phyloP scores from a whole-genome alignment of 345 rosid species.

The Hibiscus tridactylites region DNA sequence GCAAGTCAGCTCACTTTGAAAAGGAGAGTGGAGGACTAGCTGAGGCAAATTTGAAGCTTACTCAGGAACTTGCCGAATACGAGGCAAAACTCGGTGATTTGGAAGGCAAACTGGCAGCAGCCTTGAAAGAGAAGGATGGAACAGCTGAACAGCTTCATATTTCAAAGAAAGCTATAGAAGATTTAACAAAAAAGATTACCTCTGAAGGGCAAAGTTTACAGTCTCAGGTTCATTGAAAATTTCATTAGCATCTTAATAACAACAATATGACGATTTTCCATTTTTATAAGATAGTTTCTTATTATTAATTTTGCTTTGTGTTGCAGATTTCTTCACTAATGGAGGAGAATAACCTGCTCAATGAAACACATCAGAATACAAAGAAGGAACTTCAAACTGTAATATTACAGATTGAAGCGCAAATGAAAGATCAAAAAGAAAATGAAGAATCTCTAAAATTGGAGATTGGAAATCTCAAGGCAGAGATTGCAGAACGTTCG shows the following conservation, averaged over 20 bases:
- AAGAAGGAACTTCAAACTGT: constrained; percentile 63
- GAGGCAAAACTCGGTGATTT: constrained; percentile 55
- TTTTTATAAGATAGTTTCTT: background rate
- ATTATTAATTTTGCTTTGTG: constrained; percentile 6
- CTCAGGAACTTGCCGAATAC: constrained; percentile 56
- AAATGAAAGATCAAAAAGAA: constrained; percentile 39
- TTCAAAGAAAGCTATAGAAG: constrained; percentile 57
- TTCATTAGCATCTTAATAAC: constrained; percentile 1
- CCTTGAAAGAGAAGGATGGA: constrained; percentile 51
- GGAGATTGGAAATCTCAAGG: constrained; percentile 44
- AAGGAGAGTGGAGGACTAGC: constrained; percentile 73
- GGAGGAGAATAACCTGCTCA: constrained; percentile 69
- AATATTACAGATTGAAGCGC: constrained; percentile 52
- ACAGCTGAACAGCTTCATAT: constrained; percentile 47
- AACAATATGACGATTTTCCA: background rate
- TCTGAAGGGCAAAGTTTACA: constrained; percentile 64
- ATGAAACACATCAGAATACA: constrained; percentile 48
- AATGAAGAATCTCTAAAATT: constrained; percentile 31
- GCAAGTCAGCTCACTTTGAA: constrained; percentile 50
- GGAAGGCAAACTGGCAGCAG: constrained; percentile 41
- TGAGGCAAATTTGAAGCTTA: constrained; percentile 68
- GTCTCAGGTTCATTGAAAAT: constrained; percentile 54
- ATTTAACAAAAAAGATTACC: constrained; percentile 44
- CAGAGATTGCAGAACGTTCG: constrained; percentile 39
- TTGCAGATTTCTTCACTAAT: constrained; percentile 54